A percentile compares a stretch with the other conserved stretches of the same genome.
These are phyloP conservation scores for Rhinocladiella similis DNA, from an alignment of 2,329 filamentous ascomycete species.

Conservation along the genomic window DNA sequence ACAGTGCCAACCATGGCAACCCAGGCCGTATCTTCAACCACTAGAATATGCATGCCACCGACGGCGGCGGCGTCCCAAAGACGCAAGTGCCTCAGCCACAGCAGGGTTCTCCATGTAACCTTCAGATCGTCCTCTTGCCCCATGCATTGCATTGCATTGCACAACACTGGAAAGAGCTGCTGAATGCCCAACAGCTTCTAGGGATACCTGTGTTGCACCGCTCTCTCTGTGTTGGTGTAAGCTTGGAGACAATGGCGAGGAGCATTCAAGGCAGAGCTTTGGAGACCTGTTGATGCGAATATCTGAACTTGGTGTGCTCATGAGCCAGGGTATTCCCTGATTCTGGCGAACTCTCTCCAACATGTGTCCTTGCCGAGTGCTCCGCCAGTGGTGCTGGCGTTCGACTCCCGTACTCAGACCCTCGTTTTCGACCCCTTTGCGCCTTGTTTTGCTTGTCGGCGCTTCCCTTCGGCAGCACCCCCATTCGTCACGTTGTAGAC, in stretches of 20 bases:
- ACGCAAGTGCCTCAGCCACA: background rate
- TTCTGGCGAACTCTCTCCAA: background rate
- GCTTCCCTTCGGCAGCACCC: background rate
- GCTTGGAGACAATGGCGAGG: background rate
- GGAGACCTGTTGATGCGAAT: background rate
- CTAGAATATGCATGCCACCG: background rate
- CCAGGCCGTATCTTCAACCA: background rate
- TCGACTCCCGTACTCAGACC: background rate
- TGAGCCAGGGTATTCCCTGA: constrained; percentile 1
- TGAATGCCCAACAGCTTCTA: background rate
- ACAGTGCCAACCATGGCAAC: no score
- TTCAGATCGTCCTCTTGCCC: background rate
- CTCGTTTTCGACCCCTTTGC: background rate
- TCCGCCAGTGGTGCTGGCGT: background rate
- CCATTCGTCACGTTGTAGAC: background rate
- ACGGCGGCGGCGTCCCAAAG: background rate
- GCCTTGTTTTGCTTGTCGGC: background rate
- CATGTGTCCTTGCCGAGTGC: background rate
- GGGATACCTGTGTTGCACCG: no score
- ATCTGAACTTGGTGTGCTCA: background rate
- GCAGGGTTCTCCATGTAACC: background rate
- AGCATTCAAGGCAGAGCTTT: no score
- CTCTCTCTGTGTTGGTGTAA: background rate
- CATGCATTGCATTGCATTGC: background rate
- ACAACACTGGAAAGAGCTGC: background rate